Evolutionary conservation across 2,329 filamentous ascomycete species (phyloP).

Genomic region (Salinomyces thailandicus): DNA sequence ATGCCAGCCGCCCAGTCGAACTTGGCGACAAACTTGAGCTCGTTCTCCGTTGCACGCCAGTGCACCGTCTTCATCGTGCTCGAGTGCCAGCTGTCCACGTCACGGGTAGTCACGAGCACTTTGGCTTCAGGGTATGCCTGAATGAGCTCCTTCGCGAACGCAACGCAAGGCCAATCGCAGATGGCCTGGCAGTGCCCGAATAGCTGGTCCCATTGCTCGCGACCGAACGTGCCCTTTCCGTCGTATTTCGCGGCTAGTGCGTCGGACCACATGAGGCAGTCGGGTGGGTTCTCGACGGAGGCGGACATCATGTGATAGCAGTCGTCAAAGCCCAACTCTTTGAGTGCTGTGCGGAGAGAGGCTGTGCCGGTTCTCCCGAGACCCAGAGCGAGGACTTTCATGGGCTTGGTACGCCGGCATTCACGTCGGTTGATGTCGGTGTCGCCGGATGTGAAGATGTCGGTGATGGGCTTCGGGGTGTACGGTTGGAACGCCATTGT

Average conservation of each 20-base stretch:
- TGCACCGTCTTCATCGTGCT: constrained; percentile 57
- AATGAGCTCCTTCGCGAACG: constrained; percentile 59
- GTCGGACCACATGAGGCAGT: constrained; percentile 60
- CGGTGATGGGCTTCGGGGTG: constrained; percentile 43
- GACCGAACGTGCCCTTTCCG: constrained; percentile 50
- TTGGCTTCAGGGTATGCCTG: constrained; percentile 64
- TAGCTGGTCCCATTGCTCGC: constrained; percentile 59
- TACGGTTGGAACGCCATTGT: constrained; percentile 32
- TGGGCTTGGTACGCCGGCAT: constrained; percentile 57
- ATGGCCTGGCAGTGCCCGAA: constrained; percentile 56
- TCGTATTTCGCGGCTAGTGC: constrained; percentile 55
- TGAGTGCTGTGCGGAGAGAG: constrained; percentile 55
- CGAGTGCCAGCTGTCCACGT: constrained; percentile 54
- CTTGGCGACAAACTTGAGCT: constrained; percentile 45
- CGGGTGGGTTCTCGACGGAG: constrained; percentile 56
- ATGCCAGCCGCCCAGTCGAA: constrained; percentile 54
- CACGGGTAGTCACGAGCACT: constrained; percentile 56
- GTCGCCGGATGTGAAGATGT: constrained; percentile 51
- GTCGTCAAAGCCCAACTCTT: constrained; percentile 55
- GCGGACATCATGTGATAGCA: constrained; percentile 67
- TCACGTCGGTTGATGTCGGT: constrained; percentile 57
- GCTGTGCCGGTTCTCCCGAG: constrained; percentile 61
- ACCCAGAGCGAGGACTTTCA: constrained; percentile 61
- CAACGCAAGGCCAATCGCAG: constrained; percentile 58
- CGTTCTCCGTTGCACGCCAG: constrained; percentile 56